A percentile compares a stretch with the other conserved stretches of the same genome.
phyloP scores from a whole-genome alignment of 768 basidiomycete genomes.

The Auricularia sp. region DNA sequence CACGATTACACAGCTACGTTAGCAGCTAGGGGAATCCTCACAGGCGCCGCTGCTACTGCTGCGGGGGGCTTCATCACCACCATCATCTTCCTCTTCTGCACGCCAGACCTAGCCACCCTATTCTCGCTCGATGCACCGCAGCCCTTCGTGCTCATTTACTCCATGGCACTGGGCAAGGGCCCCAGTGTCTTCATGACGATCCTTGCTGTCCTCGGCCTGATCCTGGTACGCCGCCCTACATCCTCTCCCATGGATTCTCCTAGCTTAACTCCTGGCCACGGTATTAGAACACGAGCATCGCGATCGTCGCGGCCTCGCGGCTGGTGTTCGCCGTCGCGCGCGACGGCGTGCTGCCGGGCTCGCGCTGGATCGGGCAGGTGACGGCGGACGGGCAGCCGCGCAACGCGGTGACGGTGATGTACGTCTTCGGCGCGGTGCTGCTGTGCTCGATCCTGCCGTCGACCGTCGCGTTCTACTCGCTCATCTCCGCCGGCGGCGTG shows the following conservation, averaged over 20 bases:
- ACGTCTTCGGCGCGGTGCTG: conserved; percentile 58
- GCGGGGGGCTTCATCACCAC: conserved; percentile 68
- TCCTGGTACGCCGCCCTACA: conserved; percentile 44
- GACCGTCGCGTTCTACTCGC: conserved; percentile 84
- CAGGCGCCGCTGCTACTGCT: conserved; percentile 68
- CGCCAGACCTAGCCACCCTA: conserved; percentile 64
- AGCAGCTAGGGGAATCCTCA: conserved; percentile 79
- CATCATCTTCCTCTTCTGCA: conserved; percentile 78
- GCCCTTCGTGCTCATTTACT: conserved; percentile 85
- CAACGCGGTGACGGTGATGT: conserved; percentile 83
- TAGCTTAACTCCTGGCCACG: too few species aligned
- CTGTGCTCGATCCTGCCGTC: conserved; percentile 87
- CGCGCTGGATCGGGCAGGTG: conserved; percentile 72
- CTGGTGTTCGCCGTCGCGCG: conserved; percentile 90
- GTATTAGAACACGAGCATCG: conserved; percentile 69
- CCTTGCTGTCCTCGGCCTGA: conserved; percentile 74
- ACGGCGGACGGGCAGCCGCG: conserved; percentile 62
- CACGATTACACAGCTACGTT: conserved; percentile 40
- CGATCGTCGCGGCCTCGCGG: conserved; percentile 81
- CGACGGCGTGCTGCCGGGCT: conserved; percentile 81
- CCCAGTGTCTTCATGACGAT: conserved; percentile 81
- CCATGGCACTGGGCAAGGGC: conserved; percentile 68
- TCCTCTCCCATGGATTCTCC: too few species aligned
- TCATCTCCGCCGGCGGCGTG: conserved; percentile 76
- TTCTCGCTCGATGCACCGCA: conserved; percentile 77